Conservation (phyloP, 202 grass and related monocot genomes). For the Carex arenaria region DNA sequence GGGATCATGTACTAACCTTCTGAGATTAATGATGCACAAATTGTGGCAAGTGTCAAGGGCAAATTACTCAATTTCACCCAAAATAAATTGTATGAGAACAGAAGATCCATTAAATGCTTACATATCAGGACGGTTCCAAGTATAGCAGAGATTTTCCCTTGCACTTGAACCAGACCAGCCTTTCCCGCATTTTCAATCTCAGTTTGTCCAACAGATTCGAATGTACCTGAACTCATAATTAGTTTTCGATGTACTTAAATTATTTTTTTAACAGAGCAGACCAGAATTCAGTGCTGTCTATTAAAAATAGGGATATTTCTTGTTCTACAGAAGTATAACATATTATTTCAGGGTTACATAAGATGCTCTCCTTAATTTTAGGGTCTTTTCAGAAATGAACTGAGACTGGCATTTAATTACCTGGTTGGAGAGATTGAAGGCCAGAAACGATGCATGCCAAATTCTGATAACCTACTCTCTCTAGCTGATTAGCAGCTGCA, state of each 20-base stretch:
- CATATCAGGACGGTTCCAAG: slow-evolving; percentile 81
- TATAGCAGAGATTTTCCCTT: slow-evolving; percentile 89
- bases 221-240: slow-evolving; percentile 39
- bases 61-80: not conserved
- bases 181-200: slow-evolving; percentile 78
- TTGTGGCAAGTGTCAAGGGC: not conserved
- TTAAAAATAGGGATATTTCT: not conserved
- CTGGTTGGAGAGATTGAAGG: slow-evolving; percentile 84
- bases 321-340: not conserved
- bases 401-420: slow-evolving; percentile 13
- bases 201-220: slow-evolving; percentile 62
- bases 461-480: slow-evolving; percentile 78
- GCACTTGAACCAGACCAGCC: slow-evolving; percentile 71
- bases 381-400: not conserved
- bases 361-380: not conserved
- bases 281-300: not conserved
- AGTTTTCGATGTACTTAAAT: not conserved
- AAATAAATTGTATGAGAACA: not conserved
- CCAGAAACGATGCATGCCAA: slow-evolving; percentile 73
- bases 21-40: not conserved
- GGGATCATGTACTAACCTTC: not conserved
- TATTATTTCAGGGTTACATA: not conserved
- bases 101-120: slow-evolving; percentile 26
- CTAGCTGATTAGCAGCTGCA: slow-evolving; percentile 61
- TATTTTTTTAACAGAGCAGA: not conserved